Conservation (phyloP, 2,329 filamentous ascomycete genomes). For the Pestalotiopsis fici region DNA sequence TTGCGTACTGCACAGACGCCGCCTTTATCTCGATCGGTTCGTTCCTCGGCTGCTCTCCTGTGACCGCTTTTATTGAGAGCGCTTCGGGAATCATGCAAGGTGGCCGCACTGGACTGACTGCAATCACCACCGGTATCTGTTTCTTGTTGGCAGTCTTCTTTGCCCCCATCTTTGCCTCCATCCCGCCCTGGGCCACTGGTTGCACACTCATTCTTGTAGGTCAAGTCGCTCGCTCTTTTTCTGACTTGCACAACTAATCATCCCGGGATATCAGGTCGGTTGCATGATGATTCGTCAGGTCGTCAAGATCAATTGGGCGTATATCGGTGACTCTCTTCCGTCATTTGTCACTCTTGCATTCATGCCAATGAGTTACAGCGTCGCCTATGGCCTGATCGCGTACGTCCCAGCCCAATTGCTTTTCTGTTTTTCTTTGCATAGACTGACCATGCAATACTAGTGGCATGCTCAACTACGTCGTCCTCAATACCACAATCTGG, state of each 20-base stretch:
- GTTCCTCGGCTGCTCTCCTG: constrained; percentile 69
- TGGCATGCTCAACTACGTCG: constrained; percentile 55
- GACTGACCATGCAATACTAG: constrained; percentile 19
- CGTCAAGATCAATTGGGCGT: constrained; percentile 74
- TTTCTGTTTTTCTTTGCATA: not conserved
- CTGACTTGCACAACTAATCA: not conserved
- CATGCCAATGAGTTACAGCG: constrained; percentile 79
- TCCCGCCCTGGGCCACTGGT: constrained; percentile 78
- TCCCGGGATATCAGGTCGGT: constrained; percentile 53
- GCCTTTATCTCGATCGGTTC: constrained; percentile 71
- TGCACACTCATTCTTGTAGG: constrained; percentile 69
- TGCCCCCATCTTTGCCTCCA: constrained; percentile 74
- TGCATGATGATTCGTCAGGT: constrained; percentile 79
- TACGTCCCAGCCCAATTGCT: constrained; percentile 35
- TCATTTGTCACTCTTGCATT: constrained; percentile 75
- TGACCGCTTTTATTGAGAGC: constrained; percentile 76
- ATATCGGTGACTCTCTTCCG: constrained; percentile 73
- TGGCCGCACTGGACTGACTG: constrained; percentile 71
- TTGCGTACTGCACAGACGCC: constrained; percentile 76
- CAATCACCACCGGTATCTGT: constrained; percentile 68
- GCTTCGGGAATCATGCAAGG: constrained; percentile 77
- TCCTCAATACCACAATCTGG: constrained; percentile 55
- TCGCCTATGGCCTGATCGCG: constrained; percentile 76
- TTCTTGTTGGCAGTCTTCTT: constrained; percentile 76
- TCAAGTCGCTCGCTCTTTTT: not conserved